These are phyloP conservation scores for Brassica napus DNA, from an alignment of 345 rosid species.

Conservation along the genomic window DNA sequence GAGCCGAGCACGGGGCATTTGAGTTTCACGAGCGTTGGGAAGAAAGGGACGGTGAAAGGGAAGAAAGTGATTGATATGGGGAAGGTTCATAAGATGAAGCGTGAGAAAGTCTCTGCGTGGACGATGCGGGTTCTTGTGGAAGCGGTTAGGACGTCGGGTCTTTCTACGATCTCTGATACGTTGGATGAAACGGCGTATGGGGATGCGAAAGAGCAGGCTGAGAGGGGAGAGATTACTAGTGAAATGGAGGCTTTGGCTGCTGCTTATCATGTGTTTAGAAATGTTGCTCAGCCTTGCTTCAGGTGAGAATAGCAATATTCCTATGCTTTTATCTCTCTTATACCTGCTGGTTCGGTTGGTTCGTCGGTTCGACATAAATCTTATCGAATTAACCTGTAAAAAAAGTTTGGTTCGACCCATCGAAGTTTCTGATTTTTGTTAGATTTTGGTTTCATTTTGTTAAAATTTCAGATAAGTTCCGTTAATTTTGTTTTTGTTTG, in stretches of 20 bases:
- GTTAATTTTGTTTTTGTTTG: not conserved
- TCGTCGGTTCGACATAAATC: not conserved
- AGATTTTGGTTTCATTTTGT: not conserved
- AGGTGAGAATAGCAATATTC: constrained; percentile 45
- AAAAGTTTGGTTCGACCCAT: too few species aligned
- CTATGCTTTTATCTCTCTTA: not conserved
- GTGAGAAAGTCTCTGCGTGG: constrained; percentile 88
- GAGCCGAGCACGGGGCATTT: constrained; percentile 49
- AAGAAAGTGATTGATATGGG: constrained; percentile 82
- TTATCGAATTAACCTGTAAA: too few species aligned
- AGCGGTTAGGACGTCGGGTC: constrained; percentile 64
- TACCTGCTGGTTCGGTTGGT: not conserved
- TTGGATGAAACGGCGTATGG: constrained; percentile 55
- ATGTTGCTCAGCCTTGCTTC: constrained; percentile 52
- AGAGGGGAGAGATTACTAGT: constrained; percentile 64
- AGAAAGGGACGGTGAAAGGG: constrained; percentile 50
- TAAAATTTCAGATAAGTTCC: too few species aligned
- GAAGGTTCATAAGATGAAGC: constrained; percentile 67
- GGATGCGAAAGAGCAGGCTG: constrained; percentile 47
- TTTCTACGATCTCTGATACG: constrained; percentile 72
- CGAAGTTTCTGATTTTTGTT: not conserved
- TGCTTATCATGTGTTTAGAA: constrained; percentile 62
- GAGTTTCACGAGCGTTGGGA: constrained; percentile 50
- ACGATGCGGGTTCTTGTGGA: constrained; percentile 81
- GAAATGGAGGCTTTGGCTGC: constrained; percentile 82